These are phyloP conservation scores for Dothiorella sarmentorum DNA, from an alignment of 2,329 filamentous ascomycete species.

Conservation along the genomic window DNA sequence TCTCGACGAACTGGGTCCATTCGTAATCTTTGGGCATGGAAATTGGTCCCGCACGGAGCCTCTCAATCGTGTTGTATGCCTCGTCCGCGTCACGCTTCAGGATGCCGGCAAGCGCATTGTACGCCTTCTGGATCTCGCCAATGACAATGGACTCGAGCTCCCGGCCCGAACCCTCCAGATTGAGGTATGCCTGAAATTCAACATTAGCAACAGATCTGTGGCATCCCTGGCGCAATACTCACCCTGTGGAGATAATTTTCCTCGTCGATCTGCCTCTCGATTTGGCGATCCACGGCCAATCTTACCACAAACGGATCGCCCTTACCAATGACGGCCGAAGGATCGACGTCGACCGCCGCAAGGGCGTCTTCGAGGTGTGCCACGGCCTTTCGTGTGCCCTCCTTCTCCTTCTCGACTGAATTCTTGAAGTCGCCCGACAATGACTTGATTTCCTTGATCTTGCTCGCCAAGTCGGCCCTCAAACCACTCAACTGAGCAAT, in stretches of 20 bases:
- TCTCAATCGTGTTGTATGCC: constrained; percentile 72
- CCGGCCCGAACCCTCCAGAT: constrained; percentile 87
- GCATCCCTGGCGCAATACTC: constrained; percentile 32
- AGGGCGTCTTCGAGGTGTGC: constrained; percentile 77
- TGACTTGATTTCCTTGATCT: constrained; percentile 97
- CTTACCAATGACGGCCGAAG: constrained; percentile 72
- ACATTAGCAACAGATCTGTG: not conserved
- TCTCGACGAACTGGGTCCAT: constrained; percentile 78
- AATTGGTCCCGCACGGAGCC: constrained; percentile 78
- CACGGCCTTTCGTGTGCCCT: constrained; percentile 74
- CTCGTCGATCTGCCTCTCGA: constrained; percentile 91
- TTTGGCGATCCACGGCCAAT: constrained; percentile 79
- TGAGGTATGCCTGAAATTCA: constrained; percentile 76
- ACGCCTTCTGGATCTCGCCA: constrained; percentile 95
- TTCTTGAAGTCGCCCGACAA: constrained; percentile 96
- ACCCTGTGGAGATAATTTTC: constrained; percentile 96
- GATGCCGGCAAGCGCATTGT: constrained; percentile 89
- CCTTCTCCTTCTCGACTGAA: constrained; percentile 91
- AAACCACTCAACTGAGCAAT: constrained; percentile 82
- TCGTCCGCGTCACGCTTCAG: constrained; percentile 87
- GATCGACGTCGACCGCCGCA: constrained; percentile 74
- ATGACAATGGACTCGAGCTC: constrained; percentile 96
- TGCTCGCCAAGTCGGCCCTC: constrained; percentile 83
- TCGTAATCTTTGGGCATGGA: constrained; percentile 93
- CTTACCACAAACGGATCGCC: constrained; percentile 88